Evolutionary conservation across 1,284 basidiomycete species (phyloP).

Genomic region (Thelephora terrestris): DNA sequence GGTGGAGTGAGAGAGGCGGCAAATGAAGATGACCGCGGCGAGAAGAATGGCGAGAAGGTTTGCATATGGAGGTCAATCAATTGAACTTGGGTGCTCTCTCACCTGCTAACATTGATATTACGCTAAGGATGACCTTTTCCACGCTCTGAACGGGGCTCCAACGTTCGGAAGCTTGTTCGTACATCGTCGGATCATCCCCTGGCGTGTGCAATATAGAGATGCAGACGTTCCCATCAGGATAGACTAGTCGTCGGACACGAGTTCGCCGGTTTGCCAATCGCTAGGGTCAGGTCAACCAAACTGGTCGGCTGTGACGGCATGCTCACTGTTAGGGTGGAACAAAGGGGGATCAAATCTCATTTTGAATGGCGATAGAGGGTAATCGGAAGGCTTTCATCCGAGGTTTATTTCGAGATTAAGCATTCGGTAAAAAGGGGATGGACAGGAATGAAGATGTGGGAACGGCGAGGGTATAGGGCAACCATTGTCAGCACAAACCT

Average conservation of each 20-base stretch:
- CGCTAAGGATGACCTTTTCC: slow-evolving; percentile 92
- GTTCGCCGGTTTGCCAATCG: slow-evolving; percentile 1
- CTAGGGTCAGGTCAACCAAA: neutral
- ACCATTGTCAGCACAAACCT: too few species aligned
- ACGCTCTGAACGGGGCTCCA: slow-evolving; percentile 98
- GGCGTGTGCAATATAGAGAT: slow-evolving; percentile 98
- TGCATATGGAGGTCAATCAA: slow-evolving; percentile 7
- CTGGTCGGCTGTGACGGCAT: neutral
- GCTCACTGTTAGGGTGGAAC: slow-evolving; percentile 94
- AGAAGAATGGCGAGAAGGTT: slow-evolving; percentile 5
- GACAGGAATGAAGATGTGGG: slow-evolving; percentile 7
- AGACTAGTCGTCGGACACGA: slow-evolving; percentile 40
- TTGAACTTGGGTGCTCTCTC: slow-evolving; percentile 15
- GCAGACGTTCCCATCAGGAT: slow-evolving; percentile 92
- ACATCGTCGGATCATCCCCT: slow-evolving; percentile 88
- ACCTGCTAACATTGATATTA: slow-evolving; percentile 98
- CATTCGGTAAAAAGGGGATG: neutral
- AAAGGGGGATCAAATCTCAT: slow-evolving; percentile 98
- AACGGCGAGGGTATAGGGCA: neutral
- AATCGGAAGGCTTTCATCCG: slow-evolving; percentile 67
- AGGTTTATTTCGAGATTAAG: slow-evolving; percentile 1
- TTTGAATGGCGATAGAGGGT: slow-evolving; percentile 93
- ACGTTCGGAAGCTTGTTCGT: slow-evolving; percentile 90
- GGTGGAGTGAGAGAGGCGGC: too few species aligned
- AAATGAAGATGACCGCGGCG: neutral